Percentiles rank a stretch among this genome's conserved stretches.
Conservation (phyloP, 176 grass and related monocot species). For the Triticum urartu region DNA sequence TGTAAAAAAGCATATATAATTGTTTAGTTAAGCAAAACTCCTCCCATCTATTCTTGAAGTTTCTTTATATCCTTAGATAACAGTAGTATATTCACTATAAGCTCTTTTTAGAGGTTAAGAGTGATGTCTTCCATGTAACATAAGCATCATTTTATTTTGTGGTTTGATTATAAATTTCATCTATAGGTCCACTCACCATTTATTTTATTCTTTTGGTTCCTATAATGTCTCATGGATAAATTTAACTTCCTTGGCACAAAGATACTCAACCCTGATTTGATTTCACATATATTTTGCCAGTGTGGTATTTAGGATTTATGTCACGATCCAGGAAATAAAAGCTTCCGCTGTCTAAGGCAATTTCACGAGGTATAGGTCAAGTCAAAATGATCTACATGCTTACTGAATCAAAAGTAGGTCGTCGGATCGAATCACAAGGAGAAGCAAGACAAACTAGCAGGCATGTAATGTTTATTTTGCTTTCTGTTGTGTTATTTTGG, state of each 20-base stretch:
- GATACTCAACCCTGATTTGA: not conserved
- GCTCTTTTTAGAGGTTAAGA: too few species aligned
- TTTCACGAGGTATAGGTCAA: not conserved
- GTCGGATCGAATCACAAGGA: not conserved
- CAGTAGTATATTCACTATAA: too few species aligned
- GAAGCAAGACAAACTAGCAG: not conserved
- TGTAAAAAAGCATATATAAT: slow-evolving; percentile 13
- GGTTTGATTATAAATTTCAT: not conserved
- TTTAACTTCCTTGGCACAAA: not conserved
- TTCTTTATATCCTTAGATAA: too few species aligned
- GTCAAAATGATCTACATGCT: not conserved
- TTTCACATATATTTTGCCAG: not conserved
- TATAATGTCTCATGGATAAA: not conserved
- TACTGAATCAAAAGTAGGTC: not conserved
- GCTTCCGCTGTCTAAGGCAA: not conserved
- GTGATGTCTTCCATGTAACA: not conserved
- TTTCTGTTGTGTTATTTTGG: too few species aligned
- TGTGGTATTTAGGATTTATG: not conserved
- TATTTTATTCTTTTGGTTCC: not conserved
- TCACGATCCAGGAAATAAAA: not conserved
- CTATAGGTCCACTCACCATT: not conserved
- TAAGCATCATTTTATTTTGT: not conserved
- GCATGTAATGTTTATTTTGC: not conserved
- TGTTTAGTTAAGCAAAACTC: not conserved
- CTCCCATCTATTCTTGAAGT: not conserved